Evolutionary conservation across 2,329 filamentous ascomycete species (phyloP), one percentile per base, ranked within the genome.

Genomic region (Epicoccum sorghinum): DNA sequence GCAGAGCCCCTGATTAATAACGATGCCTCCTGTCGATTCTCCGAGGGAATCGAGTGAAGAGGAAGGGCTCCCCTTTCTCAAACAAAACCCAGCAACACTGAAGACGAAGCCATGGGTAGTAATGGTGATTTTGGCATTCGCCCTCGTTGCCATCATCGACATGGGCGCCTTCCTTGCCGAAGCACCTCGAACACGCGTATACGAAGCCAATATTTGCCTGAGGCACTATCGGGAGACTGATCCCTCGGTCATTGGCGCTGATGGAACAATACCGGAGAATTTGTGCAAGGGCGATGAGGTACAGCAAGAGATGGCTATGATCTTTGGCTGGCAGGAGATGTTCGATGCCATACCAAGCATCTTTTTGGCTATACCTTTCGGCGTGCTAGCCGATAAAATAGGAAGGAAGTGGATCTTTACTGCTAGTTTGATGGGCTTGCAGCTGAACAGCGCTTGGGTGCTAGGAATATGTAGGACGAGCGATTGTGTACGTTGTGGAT

Each of bases 241-340:
- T 51, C 72, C 77, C 14, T 73, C 69, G n/a, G 69, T 76, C 54
- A 78, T 82, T 58, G 69, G 66, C 1, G 53, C 62, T 7, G 68
- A 76, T 55, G 77, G 78, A 10, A 69, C 72, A 23, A 75, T 83
- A 13, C 68, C 74, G 1, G 80, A 83, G 69, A 68, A 72, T n/a
- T 60, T 78, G 58, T 83, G 80, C 65, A 83, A 83, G 68, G 66
- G 77, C n/a, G 74, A 77, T 29, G 72, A 71, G 37, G 74, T 83
- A 18, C 80, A 82, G 60, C 73, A 78, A 41, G 76, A 79, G 62
- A 59, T 82, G 60, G 80, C 80, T 1, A 77, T 78, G 47, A 77
- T 83, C 10, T 80, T 81, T 58, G 80, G 79, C 2, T 80, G 79
- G 68, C 74, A 77, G 64, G 78, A 79, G 56, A 79, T 79, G 48